Evolutionary conservation across 495 filamentous ascomycete genomes (phyloP).

Genomic region (Hypoxylon fuscum): DNA sequence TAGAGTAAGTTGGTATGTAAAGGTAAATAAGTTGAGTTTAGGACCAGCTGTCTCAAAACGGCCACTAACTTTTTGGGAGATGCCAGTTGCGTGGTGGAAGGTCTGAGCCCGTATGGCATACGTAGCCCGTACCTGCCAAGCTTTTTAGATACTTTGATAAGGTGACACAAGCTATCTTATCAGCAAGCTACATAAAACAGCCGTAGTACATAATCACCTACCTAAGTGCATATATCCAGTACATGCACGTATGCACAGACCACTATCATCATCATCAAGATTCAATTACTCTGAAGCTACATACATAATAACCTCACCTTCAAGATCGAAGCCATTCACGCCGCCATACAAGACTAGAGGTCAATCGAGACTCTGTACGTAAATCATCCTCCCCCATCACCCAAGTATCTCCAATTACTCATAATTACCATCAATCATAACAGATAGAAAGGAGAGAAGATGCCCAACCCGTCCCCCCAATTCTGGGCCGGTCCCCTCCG

Average conservation of each 20-base stretch:
- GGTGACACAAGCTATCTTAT: background rate
- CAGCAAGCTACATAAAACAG: background rate
- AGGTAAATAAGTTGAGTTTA: conserved; percentile 9
- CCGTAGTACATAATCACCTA: conserved; percentile 16
- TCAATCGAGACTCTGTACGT: conserved; percentile 27
- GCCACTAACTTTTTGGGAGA: conserved; percentile 15
- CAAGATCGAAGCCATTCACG: conserved; percentile 3
- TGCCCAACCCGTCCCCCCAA: conserved; percentile 68
- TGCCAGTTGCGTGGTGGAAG: too few species aligned
- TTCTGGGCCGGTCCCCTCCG: conserved; percentile 85
- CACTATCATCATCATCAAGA: conserved; percentile 2
- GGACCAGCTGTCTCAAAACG: conserved; percentile 19
- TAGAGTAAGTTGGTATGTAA: conserved; percentile 9
- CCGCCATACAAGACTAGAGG: conserved; percentile 11
- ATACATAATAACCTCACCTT: conserved; percentile 4
- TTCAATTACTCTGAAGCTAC: conserved; percentile 20
- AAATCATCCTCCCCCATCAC: background rate
- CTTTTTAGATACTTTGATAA: conserved; percentile 3
- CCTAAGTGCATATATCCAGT: background rate
- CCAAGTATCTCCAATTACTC: background rate
- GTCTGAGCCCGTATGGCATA: conserved; percentile 39
- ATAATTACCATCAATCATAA: background rate
- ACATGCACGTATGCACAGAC: conserved; percentile 5
- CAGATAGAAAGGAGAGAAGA: conserved; percentile 45
- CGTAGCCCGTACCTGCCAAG: conserved; percentile 49